Percentiles rank a stretch among this genome's conserved stretches.
Evolutionary conservation across 2,329 filamentous ascomycete genomes (phyloP).

Genomic region (Colletotrichum sp.): DNA sequence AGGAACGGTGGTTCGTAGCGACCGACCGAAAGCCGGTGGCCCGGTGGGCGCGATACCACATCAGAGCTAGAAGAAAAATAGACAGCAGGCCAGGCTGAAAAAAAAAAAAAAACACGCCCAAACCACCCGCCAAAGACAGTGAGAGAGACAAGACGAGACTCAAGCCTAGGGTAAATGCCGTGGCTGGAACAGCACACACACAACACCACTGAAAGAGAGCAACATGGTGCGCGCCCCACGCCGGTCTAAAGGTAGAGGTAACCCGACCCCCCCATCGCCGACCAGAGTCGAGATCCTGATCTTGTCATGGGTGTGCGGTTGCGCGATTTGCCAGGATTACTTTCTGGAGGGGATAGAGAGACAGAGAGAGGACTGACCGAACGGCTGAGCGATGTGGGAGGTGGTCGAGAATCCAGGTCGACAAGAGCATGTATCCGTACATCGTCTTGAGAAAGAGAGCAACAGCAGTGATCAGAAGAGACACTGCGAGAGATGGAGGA

Average conservation of each 20-base stretch:
- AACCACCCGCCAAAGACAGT: not conserved
- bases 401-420: not conserved
- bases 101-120: not conserved
- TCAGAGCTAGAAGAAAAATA: not conserved
- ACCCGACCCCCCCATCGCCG: not conserved
- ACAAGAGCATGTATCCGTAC: not conserved
- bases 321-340: slow-evolving; percentile 16
- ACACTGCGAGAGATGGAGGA: not conserved
- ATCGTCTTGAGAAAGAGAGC: not conserved
- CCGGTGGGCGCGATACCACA: not conserved
- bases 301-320: slow-evolving; percentile 16
- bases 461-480: not conserved
- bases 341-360: not conserved
- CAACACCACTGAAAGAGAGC: not conserved
- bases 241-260: not conserved
- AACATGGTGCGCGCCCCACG: not conserved
- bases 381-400: not conserved
- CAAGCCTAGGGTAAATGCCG: not conserved
- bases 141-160: not conserved
- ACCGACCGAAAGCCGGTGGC: not conserved
- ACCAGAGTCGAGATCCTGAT: not conserved
- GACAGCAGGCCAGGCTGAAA: not conserved
- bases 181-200: not conserved
- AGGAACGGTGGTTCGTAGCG: slow-evolving; percentile 7
- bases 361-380: not conserved